phyloP scores from a whole-genome alignment of 495 filamentous ascomycete species.

The Trichoderma parareesei region DNA sequence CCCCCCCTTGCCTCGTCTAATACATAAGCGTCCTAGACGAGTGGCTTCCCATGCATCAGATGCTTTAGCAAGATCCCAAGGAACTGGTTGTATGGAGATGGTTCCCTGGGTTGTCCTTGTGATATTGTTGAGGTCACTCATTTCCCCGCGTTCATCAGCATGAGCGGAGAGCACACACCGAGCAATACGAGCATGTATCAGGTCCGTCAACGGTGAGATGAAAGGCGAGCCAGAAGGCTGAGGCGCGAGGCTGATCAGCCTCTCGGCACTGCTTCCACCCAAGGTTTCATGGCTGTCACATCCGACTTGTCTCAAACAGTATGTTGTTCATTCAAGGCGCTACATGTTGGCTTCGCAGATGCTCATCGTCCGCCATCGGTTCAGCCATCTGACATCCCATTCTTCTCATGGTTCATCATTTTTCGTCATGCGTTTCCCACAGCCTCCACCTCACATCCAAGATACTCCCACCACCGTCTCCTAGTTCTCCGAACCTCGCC shows the following conservation, averaged over 20 bases:
- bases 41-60: background rate
- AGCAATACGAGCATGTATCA: too few species aligned
- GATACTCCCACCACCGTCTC: background rate
- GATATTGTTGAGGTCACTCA: too few species aligned
- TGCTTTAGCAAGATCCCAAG: background rate
- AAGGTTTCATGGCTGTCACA: too few species aligned
- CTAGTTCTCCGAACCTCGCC: background rate
- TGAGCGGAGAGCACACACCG: too few species aligned
- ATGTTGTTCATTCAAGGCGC: background rate
- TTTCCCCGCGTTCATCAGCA: too few species aligned
- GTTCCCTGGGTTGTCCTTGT: background rate
- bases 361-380: background rate
- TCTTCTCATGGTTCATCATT: background rate
- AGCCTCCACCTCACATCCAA: background rate
- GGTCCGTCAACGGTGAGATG: too few species aligned
- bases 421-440: background rate
- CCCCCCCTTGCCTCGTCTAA: background rate
- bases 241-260: too few species aligned
- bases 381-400: background rate
- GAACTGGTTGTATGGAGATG: background rate
- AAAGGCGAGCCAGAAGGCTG: too few species aligned
- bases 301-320: background rate
- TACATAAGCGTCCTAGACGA: background rate
- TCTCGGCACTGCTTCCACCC: too few species aligned
- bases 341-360: background rate